phyloP scores from a whole-genome alignment of 768 basidiomycete species.

The Lactifluus rugatus region DNA sequence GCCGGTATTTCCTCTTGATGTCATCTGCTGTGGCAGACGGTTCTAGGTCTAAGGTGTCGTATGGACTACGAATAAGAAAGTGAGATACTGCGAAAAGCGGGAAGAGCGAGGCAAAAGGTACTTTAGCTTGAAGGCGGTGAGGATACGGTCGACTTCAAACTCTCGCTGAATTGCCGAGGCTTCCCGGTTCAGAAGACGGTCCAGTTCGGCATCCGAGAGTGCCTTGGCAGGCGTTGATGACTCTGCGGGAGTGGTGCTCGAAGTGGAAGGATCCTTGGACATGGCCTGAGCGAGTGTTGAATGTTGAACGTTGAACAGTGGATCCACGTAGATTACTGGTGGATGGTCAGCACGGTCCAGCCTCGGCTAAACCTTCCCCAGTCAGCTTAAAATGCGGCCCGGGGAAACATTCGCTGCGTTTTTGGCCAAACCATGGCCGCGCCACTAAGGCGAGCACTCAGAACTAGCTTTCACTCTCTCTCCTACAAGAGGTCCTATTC shows the following conservation, averaged over 20 bases:
- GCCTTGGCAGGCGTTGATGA: slow-evolving; percentile 14
- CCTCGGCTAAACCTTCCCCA: no score
- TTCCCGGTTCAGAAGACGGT: slow-evolving; percentile 69
- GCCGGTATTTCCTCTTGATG: slow-evolving; percentile 82
- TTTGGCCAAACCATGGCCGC: neutral
- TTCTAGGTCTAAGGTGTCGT: slow-evolving; percentile 83
- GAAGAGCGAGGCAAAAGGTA: slow-evolving; percentile 29
- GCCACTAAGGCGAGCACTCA: neutral
- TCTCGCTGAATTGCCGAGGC: slow-evolving; percentile 82
- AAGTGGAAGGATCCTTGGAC: slow-evolving; percentile 1
- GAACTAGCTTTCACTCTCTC: neutral
- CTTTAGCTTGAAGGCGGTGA: slow-evolving; percentile 96
- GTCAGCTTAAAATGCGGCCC: neutral
- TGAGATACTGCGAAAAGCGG: neutral
- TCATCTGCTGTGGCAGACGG: slow-evolving; percentile 63
- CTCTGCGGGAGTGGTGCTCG: neutral
- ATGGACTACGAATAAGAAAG: slow-evolving; percentile 52
- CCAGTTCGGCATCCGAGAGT: slow-evolving; percentile 50
- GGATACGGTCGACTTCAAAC: slow-evolving; percentile 82
- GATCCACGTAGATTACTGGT: neutral
- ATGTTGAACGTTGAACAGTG: neutral
- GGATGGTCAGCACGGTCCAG: no score
- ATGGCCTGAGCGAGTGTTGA: neutral
- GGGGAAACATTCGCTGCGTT: no score
- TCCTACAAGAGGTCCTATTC: neutral